Conservation (phyloP, 306 rosid genomes). For the Cucumis hystrix region DNA sequence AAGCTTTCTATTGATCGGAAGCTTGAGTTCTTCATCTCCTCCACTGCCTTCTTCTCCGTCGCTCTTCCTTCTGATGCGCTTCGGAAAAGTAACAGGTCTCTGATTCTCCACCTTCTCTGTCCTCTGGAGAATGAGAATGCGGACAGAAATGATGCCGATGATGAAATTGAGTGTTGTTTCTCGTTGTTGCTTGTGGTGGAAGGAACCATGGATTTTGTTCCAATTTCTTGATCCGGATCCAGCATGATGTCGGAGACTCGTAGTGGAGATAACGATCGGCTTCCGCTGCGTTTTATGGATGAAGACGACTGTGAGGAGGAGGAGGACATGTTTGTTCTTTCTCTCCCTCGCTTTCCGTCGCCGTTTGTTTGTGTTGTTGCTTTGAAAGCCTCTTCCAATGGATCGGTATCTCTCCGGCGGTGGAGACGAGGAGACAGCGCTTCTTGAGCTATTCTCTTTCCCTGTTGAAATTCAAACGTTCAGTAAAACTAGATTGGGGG, state of each 20-base stretch:
- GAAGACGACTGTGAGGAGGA: background rate
- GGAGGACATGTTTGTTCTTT: conserved; percentile 6
- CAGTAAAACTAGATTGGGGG: background rate
- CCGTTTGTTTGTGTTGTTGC: conserved; percentile 11
- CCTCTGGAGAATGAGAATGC: conserved; percentile 53
- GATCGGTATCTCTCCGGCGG: too few relatives aligned
- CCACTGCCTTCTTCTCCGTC: conserved; percentile 33
- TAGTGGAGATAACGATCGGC: conserved; percentile 64
- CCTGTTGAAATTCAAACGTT: conserved; percentile 9
- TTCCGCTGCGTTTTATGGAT: conserved; percentile 27
- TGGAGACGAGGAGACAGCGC: background rate
- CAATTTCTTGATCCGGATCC: conserved; percentile 20
- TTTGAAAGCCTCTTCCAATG: too few relatives aligned
- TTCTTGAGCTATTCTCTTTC: conserved; percentile 26
- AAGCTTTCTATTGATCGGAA: conserved; percentile 61
- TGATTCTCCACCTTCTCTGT: conserved; percentile 57
- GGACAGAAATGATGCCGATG: conserved; percentile 35
- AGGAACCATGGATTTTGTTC: conserved; percentile 13
- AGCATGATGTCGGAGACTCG: conserved; percentile 46
- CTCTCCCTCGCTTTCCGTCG: conserved; percentile 34
- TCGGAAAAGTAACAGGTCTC: conserved; percentile 58
- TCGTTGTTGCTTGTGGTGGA: conserved; percentile 28
- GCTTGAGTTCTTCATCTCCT: conserved; percentile 47
- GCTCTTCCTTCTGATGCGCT: conserved; percentile 86
- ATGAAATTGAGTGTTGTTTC: conserved; percentile 7